These are phyloP conservation scores for Trichothecium sympodiale DNA, from an alignment of 2,329 filamentous ascomycete genomes.

Conservation along the genomic window DNA sequence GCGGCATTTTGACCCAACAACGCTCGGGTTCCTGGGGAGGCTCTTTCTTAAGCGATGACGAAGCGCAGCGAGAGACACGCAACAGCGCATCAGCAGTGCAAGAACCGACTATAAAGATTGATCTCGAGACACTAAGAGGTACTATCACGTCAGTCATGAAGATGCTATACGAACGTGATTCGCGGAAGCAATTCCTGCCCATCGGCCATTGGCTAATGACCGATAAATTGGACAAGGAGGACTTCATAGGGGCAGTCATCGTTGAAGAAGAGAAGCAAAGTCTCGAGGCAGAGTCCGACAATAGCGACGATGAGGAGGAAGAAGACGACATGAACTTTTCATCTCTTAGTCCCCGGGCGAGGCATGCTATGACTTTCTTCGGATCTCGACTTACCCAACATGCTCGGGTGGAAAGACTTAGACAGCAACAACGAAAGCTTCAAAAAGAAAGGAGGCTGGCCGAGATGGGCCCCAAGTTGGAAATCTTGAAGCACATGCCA, in stretches of 20 bases:
- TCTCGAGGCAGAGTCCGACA: conserved; percentile 28
- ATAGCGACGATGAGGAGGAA: conserved; percentile 24
- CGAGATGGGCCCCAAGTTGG: conserved; percentile 72
- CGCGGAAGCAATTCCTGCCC: conserved; percentile 72
- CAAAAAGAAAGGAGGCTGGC: conserved; percentile 64
- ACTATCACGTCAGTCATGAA: conserved; percentile 70
- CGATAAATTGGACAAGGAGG: conserved; percentile 72
- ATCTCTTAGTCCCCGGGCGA: conserved; percentile 9
- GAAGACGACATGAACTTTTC: conserved; percentile 18
- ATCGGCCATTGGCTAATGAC: conserved; percentile 93
- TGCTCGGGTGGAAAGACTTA: conserved; percentile 51
- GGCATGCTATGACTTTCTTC: not conserved
- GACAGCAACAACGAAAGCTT: conserved; percentile 52
- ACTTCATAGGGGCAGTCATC: conserved; percentile 78
- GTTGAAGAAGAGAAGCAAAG: conserved; percentile 74
- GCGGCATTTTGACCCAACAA: conserved; percentile 35
- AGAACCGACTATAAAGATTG: conserved; percentile 31
- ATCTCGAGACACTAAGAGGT: conserved; percentile 67
- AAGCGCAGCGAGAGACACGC: not conserved
- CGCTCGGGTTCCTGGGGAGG: not conserved
- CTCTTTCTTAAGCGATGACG: not conserved
- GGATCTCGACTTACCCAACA: conserved; percentile 43
- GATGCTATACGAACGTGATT: conserved; percentile 90
- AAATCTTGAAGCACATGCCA: conserved; percentile 90
- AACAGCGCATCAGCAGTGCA: conserved; percentile 5